Evolutionary conservation across 2,329 filamentous ascomycete genomes (phyloP).

Genomic region (Aureobasidium uvarum): DNA sequence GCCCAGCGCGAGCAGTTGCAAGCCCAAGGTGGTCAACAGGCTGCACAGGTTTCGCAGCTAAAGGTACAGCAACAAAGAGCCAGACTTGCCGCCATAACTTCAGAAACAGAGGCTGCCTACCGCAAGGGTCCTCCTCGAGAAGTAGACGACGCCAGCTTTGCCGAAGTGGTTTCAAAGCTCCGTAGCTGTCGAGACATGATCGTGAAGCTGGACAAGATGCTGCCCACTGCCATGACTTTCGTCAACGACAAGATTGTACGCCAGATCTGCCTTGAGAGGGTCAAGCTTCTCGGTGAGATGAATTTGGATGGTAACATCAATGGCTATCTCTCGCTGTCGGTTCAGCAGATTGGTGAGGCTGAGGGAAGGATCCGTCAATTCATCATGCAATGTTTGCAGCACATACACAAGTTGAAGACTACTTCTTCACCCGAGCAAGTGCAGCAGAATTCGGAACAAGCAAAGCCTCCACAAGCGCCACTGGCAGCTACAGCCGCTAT

Average conservation of each 20-base stretch:
- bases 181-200: conserved; percentile 30
- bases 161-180: conserved; percentile 31
- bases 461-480: conserved; percentile 9
- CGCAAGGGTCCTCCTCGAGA: conserved; percentile 34
- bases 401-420: conserved; percentile 30
- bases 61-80: conserved; percentile 23
- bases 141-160: conserved; percentile 30
- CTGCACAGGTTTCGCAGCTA: background rate
- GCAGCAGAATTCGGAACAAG: conserved; percentile 17
- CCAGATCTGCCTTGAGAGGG: conserved; percentile 32
- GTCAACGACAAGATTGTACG: conserved; percentile 31
- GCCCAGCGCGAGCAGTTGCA: conserved; percentile 27
- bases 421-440: conserved; percentile 28
- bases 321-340: conserved; percentile 34
- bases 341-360: conserved; percentile 33
- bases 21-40: conserved; percentile 26
- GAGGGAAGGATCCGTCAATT: conserved; percentile 31
- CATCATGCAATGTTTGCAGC: conserved; percentile 33
- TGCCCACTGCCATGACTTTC: conserved; percentile 30
- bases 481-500: conserved; percentile 25
- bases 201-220: conserved; percentile 33
- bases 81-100: background rate
- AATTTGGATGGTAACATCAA: conserved; percentile 33
- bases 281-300: conserved; percentile 34
- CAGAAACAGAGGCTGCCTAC: conserved; percentile 12